Percentiles rank a stretch among this genome's conserved stretches.
Evolutionary conservation across 805 yeast genomes (phyloP).

Genomic region (Starmerella bombi): DNA sequence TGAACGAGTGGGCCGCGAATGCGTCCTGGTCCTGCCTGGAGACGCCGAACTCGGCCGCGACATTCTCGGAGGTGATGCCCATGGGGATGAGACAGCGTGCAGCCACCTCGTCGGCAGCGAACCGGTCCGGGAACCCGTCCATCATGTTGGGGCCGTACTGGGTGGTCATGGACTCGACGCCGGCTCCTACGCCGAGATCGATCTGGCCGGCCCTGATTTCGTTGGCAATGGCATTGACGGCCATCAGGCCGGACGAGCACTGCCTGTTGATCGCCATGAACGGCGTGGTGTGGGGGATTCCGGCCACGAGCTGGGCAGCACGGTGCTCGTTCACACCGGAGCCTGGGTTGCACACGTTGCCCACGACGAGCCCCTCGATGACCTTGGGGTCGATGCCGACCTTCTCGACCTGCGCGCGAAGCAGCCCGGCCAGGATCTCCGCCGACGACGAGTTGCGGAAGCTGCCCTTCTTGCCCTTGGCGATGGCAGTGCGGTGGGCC

Average conservation of each 20-base stretch:
- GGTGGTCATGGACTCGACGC: constrained; percentile 89
- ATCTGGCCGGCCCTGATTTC: constrained; percentile 81
- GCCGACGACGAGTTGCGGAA: constrained; percentile 76
- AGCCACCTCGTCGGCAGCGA: constrained; percentile 37
- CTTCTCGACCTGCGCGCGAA: constrained; percentile 46
- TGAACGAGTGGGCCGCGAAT: constrained; percentile 78
- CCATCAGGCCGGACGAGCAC: constrained; percentile 89
- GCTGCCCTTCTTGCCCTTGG: constrained; percentile 76
- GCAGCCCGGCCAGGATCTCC: constrained; percentile 54
- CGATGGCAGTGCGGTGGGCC: constrained; percentile 82
- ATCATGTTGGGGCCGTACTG: constrained; percentile 73
- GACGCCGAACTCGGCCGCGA: constrained; percentile 53
- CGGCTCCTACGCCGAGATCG: constrained; percentile 79
- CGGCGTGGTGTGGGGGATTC: constrained; percentile 68
- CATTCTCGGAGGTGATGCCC: constrained; percentile 93
- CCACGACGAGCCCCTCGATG: constrained; percentile 77
- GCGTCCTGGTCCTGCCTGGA: constrained; percentile 66
- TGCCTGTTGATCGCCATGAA: constrained; percentile 82
- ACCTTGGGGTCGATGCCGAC: constrained; percentile 39
- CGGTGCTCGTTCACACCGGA: constrained; percentile 94
- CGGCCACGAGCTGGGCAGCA: constrained; percentile 84
- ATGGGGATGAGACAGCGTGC: constrained; percentile 78
- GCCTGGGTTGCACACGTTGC: constrained; percentile 82
- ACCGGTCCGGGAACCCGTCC: constrained; percentile 39
- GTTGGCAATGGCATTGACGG: constrained; percentile 78